Base-by-base conservation (phyloP, 208 protist species). In the Tritrichomonas musculus region DNA sequence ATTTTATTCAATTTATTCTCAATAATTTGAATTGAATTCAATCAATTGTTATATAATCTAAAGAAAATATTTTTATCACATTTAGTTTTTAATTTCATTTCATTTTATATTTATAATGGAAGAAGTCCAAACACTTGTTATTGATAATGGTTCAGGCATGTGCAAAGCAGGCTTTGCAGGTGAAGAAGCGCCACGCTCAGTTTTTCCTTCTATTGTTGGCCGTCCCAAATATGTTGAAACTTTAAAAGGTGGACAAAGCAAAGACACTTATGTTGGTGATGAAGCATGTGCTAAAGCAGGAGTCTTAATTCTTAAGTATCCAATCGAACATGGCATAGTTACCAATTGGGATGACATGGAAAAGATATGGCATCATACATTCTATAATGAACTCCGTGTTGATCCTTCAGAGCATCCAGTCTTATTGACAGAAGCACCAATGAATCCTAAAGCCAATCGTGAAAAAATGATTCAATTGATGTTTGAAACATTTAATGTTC, bases 361-460 rank as follows among this genome's bases (percentile, higher is more conserved):
- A n/a, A n/a, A n/a, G n/a, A n/a, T n/a, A n/a, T n/a, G n/a, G n/a
- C n/a, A n/a, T n/a, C n/a, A n/a, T n/a, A n/a, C n/a, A n/a, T n/a
- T n/a, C n/a, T n/a, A n/a, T n/a, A n/a, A n/a, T n/a, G n/a, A n/a
- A n/a, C n/a, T n/a, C n/a, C n/a, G n/a, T n/a, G n/a, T n/a, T n/a
- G n/a, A n/a, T n/a, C 98, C 47, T 97, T 99, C 93, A 98, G 97
- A 99, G 92, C 98, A 99, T 96, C 97, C 97, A 88, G 97, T 99
- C 60, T 96, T 98, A 14, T 93, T 97, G 13, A 97, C 97, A 65
- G 97, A 98, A 94, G 95, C 96, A 22, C 97, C 97, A n/a, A 94
- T 97, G 55, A 97, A 97, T 94, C 96, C 97, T 64, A 97, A 97
- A 94, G 95, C 93, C 66, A 97, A 97, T 94, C 88, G 97, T 64